Evolutionary conservation across 2,329 filamentous ascomycete species (phyloP), one percentile per base, ranked within the genome.

Genomic region (Zymoseptoria passerinii): DNA sequence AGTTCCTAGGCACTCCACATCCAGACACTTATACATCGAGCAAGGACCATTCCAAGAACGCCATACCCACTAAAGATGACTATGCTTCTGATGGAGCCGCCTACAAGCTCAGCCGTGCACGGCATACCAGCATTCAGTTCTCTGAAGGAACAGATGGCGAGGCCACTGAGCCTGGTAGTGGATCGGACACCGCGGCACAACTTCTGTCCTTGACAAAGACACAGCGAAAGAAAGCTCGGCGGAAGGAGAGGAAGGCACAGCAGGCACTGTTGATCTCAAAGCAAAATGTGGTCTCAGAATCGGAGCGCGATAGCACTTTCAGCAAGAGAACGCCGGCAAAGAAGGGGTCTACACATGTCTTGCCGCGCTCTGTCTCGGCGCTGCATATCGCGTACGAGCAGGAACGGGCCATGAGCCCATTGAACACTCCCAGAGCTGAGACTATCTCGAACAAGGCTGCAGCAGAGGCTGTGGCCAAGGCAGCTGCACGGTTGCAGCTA

Each of bases 71-170:
- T 55, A 66, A 70, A 63, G 60, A 70, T 68, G 57, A 72, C 66
- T 78, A 77, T 57, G 73, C 72, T 28, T 77, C 75, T 8, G 76
- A 78, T 58, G 76, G 77, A n/a, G 74, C 73, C 40, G 66, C 71
- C 7, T 72, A 72, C 55, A 57, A 49, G 13, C 50, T 55, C n/a
- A 60, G n/a, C 49, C 50, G 40, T 29, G 19, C 49, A 29, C 23
- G 27, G 27, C 53, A 51, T 50, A 57, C 44, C 29, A 56, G 8
- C 40, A 28, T 48, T 54, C 59, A 59, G 4, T 54, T 55, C 10
- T 60, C 61, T 18, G 66, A 69, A 48, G 60, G 62, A 57, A 64
- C 62, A 48, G 58, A 58, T 53, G 67, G 60, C 13, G 63, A 65
- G 9, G 61, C 58, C 48, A 52, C 59, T 10, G 35, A 13, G 16